phyloP scores from a whole-genome alignment of 2,329 filamentous ascomycete species.

The Pseudogymnoascus verrucosus region DNA sequence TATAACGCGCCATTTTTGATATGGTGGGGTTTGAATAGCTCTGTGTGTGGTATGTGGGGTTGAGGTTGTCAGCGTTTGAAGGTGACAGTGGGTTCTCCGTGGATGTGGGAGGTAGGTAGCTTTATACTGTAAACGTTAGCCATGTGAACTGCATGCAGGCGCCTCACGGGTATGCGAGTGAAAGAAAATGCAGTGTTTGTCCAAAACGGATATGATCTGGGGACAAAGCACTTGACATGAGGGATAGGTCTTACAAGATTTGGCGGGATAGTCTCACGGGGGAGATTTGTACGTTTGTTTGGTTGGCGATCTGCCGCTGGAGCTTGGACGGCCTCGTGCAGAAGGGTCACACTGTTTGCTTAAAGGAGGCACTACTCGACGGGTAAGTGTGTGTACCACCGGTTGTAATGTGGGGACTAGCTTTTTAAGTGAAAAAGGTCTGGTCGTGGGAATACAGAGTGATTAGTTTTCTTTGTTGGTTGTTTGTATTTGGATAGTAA shows the following conservation, averaged over 20 bases:
- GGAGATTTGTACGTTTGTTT: slow-evolving; percentile 1
- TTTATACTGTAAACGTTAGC: slow-evolving; percentile 3
- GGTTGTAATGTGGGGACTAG: slow-evolving; percentile 5
- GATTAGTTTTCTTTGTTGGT: slow-evolving; percentile 9
- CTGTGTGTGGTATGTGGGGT: not conserved
- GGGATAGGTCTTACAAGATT: not conserved
- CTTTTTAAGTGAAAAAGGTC: slow-evolving; percentile 1
- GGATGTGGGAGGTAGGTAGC: not conserved
- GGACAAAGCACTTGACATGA: not conserved
- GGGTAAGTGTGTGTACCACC: slow-evolving; percentile 8
- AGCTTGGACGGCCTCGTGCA: slow-evolving; percentile 6
- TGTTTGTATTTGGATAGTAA: not conserved
- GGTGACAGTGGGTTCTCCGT: not conserved
- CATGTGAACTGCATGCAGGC: not conserved
- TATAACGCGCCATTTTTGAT: not conserved
- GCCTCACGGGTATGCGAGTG: not conserved
- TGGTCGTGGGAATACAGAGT: not conserved
- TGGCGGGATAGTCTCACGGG: not conserved
- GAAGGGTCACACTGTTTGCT: slow-evolving; percentile 7
- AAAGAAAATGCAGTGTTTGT: slow-evolving; percentile 4
- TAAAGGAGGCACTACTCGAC: not conserved
- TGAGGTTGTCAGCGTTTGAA: not conserved
- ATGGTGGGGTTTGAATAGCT: not conserved
- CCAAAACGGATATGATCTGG: not conserved
- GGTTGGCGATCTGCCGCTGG: not conserved